Evolutionary conservation across 208 protist genomes (phyloP), one percentile per base, ranked within the genome.

Genomic region (Leishmania turanica): DNA sequence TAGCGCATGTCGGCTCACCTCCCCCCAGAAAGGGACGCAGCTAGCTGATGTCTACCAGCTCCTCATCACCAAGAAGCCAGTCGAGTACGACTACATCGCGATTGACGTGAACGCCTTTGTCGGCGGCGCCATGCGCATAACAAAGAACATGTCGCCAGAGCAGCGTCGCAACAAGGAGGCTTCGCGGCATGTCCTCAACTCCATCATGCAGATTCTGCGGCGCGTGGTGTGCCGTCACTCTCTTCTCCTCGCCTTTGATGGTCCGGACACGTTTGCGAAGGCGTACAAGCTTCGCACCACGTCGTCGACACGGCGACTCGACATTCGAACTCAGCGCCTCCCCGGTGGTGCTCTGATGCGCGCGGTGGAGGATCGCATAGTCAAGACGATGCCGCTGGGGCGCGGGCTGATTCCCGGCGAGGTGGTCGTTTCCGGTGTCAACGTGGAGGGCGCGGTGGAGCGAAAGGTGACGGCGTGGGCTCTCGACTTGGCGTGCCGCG

Each of bases 401-500:
- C 74, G 88, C 34, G 82, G 88, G 42, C 84, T 92, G 56, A 17
- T 90, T 7, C 84, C 90, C 0, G 64, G 75, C 21, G 95, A 98
- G 82, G 90, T 97, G n/a, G 86, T 96, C 19, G 79, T 97, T 60
- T 85, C 88, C 34, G 93, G 95, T 17, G 89, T 89, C 17, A 82
- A 87, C 65, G 92, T 95, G 21, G 83, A 85, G 42, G 95, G 95
- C 11, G 82, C 83, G 60, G 89, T 91, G 72, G 95, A 98, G 83
- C 86, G 92, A 74, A 98, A 98, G 82, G 90, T 97, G 75, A 81
- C 90, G 45, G 87, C 93, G 31, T 98, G 95, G 93, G 92, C 92
- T 37, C 81, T 97, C 19, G 95, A 98, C 80, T 74, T 98, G n/a
- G 92, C 95, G 17, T 90, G 84, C 79, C 85, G 91, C 19, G 88